Evolutionary conservation across 352 stramenopile genomes (phyloP), one percentile per base, ranked within the genome.

Genomic region (Vaucheria bursata): DNA sequence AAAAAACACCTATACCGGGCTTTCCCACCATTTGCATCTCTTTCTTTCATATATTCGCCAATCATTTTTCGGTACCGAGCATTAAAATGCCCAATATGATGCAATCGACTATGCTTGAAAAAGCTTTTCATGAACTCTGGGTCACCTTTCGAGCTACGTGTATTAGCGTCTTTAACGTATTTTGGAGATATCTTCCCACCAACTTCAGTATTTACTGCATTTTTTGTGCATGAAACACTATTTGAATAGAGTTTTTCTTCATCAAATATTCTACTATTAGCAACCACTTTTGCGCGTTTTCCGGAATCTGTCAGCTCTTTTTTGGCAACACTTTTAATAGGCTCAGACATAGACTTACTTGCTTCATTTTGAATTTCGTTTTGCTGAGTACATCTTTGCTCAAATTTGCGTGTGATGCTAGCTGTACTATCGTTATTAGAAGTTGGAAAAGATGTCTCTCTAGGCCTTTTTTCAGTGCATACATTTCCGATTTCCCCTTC

Each of bases 111-210:
- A 50, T 77, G 68, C 38, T 79, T 70, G 64, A 82, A 88, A 65
- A 87, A 88, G 8, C 72, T 85, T 31, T 84, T 36, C 73, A 88
- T 73, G 45, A 88, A 88, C 18, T 84, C 38, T 0, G 80, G 80
- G 70, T 86, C 82, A 1, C 80, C 80, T 66, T 80, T 86, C n/a
- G 70, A 80, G 8, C 72, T 85, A 33, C 73, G 77, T 8, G 65
- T n/a, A n/a, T n/a, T 72, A 1, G 72, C 65, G 38, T 81, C 37
- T 6, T 65, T 77, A 25, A 18, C 37, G 32, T 59, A 53, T 38
- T 31, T 68, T 66, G 39, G 74, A 66, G 8, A 73, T 66, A 32
- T 79, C 74, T 74, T 37, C 38, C 29, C 34, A 65, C 8, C 4
- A 1, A 25, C 31, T 38, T 3, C 31, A 12, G 39, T 7, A 1